Base-by-base conservation (phyloP, 148 eudicot genomes). In the Chenopodium quinoa region DNA sequence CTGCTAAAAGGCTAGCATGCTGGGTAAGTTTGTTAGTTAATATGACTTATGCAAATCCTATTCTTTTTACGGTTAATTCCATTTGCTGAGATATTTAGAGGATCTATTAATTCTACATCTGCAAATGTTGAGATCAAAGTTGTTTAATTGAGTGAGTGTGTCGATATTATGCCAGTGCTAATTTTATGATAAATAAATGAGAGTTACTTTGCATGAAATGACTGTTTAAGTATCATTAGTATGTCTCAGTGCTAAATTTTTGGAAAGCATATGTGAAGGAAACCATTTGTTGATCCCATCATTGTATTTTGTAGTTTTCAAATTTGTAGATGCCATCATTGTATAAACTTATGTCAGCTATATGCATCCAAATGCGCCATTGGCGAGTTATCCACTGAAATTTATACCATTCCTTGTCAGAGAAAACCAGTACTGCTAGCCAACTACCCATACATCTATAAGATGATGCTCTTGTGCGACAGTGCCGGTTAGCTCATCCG, bases 1-100 rank as follows among this genome's bases (percentile, higher is more conserved):
- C 99, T 85, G 99, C 99, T 12, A 93, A 90, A 88, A 90, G 91
- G 69, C 88, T 96, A 31, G 99, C 99, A n/a, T 96, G 99, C 79
- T 96, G 99, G 99, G 99, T 96, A 84, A 86, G 94, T 86, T 58
- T 75, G 48, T 68, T 60, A 22, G 56, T 47, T 71, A 65, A 64
- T 40, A 54, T 74, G 37, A 13, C 31, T 25, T 67, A 14, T 75
- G 1, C 34, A 67, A 32, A 11, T 58, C 20, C 44, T 32, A 60
- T 52, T 83, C 4, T 20, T n/a, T 32, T 48, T 10, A 20, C 70
- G 12, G 75, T 17, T 9, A 40, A 50, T 34, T 71, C 27, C 9
- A n/a, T 29, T 14, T 29, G 66, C 20, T 48, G 52, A 67, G 31
- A 34, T 52, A 16, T 20, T 27, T 70, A 9, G 31, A 4, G 32